Conservation (phyloP, 768 basidiomycete species). For the Boletus pseudopeckii region DNA sequence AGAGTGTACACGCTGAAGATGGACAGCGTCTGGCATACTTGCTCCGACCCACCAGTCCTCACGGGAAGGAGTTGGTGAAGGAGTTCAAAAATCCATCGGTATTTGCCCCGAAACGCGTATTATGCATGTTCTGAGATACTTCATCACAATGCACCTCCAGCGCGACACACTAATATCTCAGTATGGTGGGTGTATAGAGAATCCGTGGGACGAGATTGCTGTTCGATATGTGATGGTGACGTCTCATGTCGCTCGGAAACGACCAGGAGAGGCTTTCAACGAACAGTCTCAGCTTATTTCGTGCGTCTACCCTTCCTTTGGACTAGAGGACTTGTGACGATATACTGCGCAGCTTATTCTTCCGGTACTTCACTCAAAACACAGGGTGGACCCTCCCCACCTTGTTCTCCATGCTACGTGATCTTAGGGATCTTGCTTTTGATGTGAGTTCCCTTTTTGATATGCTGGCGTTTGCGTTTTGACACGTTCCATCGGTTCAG, state of each 20-base stretch:
- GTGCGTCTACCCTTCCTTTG: slow-evolving; percentile 44
- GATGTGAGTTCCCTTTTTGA: slow-evolving; percentile 50
- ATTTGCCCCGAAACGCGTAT: slow-evolving; percentile 12
- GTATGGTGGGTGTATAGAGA: slow-evolving; percentile 59
- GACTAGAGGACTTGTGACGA: neutral
- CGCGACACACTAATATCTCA: slow-evolving; percentile 18
- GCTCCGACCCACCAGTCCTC: slow-evolving; percentile 72
- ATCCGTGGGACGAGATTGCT: slow-evolving; percentile 85
- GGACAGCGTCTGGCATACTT: slow-evolving; percentile 70
- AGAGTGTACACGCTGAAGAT: slow-evolving; percentile 58
- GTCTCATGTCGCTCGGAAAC: slow-evolving; percentile 63
- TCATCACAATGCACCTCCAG: slow-evolving; percentile 36
- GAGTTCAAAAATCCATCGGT: slow-evolving; percentile 61
- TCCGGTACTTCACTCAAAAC: slow-evolving; percentile 75
- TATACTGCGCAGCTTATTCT: slow-evolving; percentile 53
- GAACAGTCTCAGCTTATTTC: slow-evolving; percentile 73
- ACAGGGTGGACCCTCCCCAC: slow-evolving; percentile 86
- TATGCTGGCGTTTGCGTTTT: neutral
- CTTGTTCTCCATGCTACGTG: slow-evolving; percentile 75
- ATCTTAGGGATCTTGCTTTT: slow-evolving; percentile 80
- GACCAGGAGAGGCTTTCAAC: slow-evolving; percentile 71
- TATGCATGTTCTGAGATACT: neutral
- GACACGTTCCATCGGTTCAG: slow-evolving; percentile 30
- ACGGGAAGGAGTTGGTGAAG: slow-evolving; percentile 72
- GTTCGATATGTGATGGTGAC: slow-evolving; percentile 79